Evolutionary conservation across 1,284 basidiomycete species (phyloP), one percentile per base, ranked within the genome.

Genomic region (Leccinum laetum): DNA sequence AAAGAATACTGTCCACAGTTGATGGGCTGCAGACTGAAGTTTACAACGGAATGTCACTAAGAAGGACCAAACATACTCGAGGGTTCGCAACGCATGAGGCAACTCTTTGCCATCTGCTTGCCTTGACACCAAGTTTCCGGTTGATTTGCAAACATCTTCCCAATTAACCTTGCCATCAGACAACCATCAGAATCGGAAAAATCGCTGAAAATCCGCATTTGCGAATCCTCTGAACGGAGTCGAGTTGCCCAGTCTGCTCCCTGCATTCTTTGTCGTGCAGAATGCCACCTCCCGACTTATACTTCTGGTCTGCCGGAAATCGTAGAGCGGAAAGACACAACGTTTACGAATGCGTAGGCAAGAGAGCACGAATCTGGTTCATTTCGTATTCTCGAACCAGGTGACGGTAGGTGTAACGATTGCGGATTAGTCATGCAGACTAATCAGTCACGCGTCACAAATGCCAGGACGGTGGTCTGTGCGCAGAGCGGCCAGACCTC

Each of bases 271-370:
- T 65, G 68, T 63, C 81, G 74, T 60, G 84, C 82, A 24, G 87
- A 81, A 71, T 89, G 85, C 87, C 87, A 87, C 56, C 88, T 80
- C 24, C 91, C 91, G 6, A 92, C 89, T 68, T 90, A 86, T 2
- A 82, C 75, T n/a, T 82, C 78, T 29, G 77, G 75, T 56, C 78
- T 78, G 9, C 90, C 89, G 1, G 84, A 82, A 60, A 92, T 83
- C 0, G 80, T 82, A 5, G 89, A 91, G 21, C 83, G 79, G 68
- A 91, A 91, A 0, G 82, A 76, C 2, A 79, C 76, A 0, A 77
- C 72, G 53, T 85, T 79, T 37, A 75, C 66, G 21, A 70, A 87
- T 82, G 58, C 84, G 65, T 52, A 83, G 81, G 49, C 72, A 21
- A 90, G 70, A 21, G 87, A 86, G 67, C 87, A 87, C 2, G 83